phyloP scores from a whole-genome alignment of 1,284 basidiomycete genomes.

The Lentinus polychrous region DNA sequence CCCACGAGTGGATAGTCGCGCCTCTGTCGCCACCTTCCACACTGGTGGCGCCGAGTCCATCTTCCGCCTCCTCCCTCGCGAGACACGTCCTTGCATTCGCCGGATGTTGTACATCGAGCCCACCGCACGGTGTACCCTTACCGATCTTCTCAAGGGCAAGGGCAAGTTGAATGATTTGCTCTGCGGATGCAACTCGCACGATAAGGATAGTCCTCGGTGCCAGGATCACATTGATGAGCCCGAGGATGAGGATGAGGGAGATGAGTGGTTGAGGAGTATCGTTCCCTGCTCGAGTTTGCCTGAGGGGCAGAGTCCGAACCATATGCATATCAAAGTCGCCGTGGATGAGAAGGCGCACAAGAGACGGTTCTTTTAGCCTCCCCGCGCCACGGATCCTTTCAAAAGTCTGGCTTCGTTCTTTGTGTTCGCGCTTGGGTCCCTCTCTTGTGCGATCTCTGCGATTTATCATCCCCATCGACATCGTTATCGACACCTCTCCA shows the following conservation, averaged over 20 bases:
- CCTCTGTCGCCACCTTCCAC: conserved; percentile 75
- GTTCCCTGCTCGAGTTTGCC: conserved; percentile 52
- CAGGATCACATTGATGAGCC: conserved; percentile 56
- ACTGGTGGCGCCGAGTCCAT: conserved; percentile 89
- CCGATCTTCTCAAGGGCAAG: conserved; percentile 83
- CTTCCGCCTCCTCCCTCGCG: conserved; percentile 93
- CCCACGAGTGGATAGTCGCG: conserved; percentile 50
- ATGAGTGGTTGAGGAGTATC: conserved; percentile 74
- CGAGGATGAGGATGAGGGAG: conserved; percentile 68
- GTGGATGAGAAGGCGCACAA: conserved; percentile 68
- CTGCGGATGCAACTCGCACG: conserved; percentile 61
- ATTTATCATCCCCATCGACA: conserved; percentile 2
- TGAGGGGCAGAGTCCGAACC: conserved; percentile 37
- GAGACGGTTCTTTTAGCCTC: conserved; percentile 57
- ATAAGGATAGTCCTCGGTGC: conserved; percentile 37
- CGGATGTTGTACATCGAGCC: conserved; percentile 95
- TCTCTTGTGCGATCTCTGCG: not conserved
- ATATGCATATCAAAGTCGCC: conserved; percentile 64
- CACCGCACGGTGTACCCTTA: conserved; percentile 83
- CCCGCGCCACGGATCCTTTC: not conserved
- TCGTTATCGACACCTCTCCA: conserved; percentile 1
- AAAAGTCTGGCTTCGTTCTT: not conserved
- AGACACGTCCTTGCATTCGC: conserved; percentile 82
- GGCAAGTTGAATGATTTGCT: conserved; percentile 71
- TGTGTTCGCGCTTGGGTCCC: too few relatives aligned